Percentiles rank a stretch among this genome's conserved stretches.
Evolutionary conservation across 2,329 filamentous ascomycete genomes (phyloP).

Genomic region (Celoporthe dispersa): DNA sequence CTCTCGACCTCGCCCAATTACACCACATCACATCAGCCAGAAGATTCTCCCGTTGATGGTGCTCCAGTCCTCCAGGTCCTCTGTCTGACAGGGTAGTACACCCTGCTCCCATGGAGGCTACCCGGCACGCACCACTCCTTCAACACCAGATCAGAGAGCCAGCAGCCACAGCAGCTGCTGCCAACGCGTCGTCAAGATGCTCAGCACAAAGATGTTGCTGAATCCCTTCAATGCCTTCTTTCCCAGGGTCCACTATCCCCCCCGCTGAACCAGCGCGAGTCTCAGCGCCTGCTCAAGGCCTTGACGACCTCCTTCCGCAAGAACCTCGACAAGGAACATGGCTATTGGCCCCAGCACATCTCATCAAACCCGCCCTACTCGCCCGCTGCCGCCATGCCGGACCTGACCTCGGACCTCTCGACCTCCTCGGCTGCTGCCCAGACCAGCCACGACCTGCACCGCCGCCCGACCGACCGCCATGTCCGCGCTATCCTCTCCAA

Average conservation of each 20-base stretch:
- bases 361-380: conserved; percentile 15
- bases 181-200: conserved; percentile 36
- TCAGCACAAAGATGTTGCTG: conserved; percentile 41
- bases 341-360: conserved; percentile 44
- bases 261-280: conserved; percentile 56
- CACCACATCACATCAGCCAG: neutral
- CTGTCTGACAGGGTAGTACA: neutral
- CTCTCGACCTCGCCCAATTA: neutral
- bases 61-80: neutral
- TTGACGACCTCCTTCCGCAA: conserved; percentile 62
- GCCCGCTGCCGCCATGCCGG: conserved; percentile 25
- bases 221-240: conserved; percentile 47
- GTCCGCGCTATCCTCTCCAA: conserved; percentile 62
- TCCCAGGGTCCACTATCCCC: conserved; percentile 55
- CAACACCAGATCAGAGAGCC: neutral
- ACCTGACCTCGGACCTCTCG: conserved; percentile 25
- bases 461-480: conserved; percentile 53
- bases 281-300: conserved; percentile 58
- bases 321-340: conserved; percentile 63
- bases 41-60: neutral
- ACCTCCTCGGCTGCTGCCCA: conserved; percentile 16
- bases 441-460: conserved; percentile 29
- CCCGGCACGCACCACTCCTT: neutral
- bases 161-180: neutral
- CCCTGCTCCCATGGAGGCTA: neutral